These are phyloP conservation scores for Posidonia oceanica DNA, from an alignment of 116 monocot genomes.

Conservation along the genomic window DNA sequence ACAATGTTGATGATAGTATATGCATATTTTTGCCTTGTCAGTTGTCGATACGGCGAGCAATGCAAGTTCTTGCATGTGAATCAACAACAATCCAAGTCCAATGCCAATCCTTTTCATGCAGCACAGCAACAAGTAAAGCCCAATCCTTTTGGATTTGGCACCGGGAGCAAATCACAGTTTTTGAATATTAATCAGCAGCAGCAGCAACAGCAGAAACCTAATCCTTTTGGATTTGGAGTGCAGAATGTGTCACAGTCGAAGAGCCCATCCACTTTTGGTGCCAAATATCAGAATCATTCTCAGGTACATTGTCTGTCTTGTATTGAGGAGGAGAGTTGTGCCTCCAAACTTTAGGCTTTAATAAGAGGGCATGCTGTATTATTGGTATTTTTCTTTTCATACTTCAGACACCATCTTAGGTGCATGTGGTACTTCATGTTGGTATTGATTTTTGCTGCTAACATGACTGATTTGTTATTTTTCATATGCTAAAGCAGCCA, in stretches of 20 bases:
- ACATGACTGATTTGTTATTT: neutral
- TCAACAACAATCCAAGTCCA: slow-evolving; percentile 23
- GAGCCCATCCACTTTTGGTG: slow-evolving; percentile 10
- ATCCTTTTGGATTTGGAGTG: slow-evolving; percentile 93
- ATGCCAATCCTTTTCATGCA: too few species aligned
- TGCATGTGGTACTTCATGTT: neutral
- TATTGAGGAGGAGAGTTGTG: neutral
- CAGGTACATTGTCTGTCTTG: neutral
- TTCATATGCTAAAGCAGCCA: slow-evolving; percentile 22
- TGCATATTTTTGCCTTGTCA: slow-evolving; percentile 18
- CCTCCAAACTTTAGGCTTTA: neutral
- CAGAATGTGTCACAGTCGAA: slow-evolving; percentile 29
- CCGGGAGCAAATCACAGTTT: slow-evolving; percentile 18
- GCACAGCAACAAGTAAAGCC: slow-evolving; percentile 39
- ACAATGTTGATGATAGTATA: neutral
- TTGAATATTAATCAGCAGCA: slow-evolving; percentile 1
- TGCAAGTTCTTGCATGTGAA: slow-evolving; percentile 72
- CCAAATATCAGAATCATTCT: slow-evolving; percentile 4
- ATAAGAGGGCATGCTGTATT: neutral
- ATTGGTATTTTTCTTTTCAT: neutral
- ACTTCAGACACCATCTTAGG: neutral
- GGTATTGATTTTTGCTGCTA: neutral
- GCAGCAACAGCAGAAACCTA: slow-evolving; percentile 29
- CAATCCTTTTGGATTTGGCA: slow-evolving; percentile 34
- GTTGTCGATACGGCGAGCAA: slow-evolving; percentile 87